Percentiles rank a stretch among this genome's conserved stretches.
Conservation (phyloP, 73 alveolate genomes). For the Paramecium bursaria region DNA sequence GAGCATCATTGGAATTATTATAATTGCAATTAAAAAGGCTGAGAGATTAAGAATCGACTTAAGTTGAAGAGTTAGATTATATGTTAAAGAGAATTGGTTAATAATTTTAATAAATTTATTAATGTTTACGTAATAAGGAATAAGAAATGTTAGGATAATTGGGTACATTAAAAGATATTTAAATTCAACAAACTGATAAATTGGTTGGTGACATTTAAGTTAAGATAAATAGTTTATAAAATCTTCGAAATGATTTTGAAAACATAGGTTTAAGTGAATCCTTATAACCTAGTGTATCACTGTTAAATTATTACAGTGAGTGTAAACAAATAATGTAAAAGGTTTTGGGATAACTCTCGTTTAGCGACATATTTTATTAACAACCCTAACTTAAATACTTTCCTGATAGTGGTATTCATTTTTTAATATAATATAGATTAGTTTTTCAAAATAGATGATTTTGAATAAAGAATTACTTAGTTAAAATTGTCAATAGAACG, state of each 20-base stretch:
- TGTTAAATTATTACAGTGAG: slow-evolving; percentile 11
- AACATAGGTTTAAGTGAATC: slow-evolving; percentile 57
- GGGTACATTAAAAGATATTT: not conserved
- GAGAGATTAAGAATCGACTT: not conserved
- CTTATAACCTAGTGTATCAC: slow-evolving; percentile 21
- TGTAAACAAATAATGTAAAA: slow-evolving; percentile 39
- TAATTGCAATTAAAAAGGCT: slow-evolving; percentile 38
- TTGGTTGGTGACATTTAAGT: slow-evolving; percentile 24
- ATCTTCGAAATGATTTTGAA: slow-evolving; percentile 32
- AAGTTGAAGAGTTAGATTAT: slow-evolving; percentile 30
- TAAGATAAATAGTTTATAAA: slow-evolving; percentile 36
- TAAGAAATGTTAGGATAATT: slow-evolving; percentile 1
- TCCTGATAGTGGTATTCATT: slow-evolving; percentile 42
- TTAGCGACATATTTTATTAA: slow-evolving; percentile 40
- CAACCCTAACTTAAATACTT: slow-evolving; percentile 33
- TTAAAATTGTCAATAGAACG: slow-evolving; percentile 5
- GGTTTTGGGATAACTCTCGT: slow-evolving; percentile 38
- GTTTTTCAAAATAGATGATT: slow-evolving; percentile 23
- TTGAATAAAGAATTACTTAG: slow-evolving; percentile 19
- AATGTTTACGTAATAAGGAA: slow-evolving; percentile 14
- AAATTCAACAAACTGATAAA: slow-evolving; percentile 40
- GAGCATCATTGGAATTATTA: slow-evolving; percentile 54
- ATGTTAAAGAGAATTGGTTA: not conserved
- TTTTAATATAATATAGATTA: not conserved
- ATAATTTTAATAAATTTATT: slow-evolving; percentile 8